These are phyloP conservation scores for Nosema granulosis DNA, from an alignment of 371 early-diverging fungal species.

Conservation along the genomic window DNA sequence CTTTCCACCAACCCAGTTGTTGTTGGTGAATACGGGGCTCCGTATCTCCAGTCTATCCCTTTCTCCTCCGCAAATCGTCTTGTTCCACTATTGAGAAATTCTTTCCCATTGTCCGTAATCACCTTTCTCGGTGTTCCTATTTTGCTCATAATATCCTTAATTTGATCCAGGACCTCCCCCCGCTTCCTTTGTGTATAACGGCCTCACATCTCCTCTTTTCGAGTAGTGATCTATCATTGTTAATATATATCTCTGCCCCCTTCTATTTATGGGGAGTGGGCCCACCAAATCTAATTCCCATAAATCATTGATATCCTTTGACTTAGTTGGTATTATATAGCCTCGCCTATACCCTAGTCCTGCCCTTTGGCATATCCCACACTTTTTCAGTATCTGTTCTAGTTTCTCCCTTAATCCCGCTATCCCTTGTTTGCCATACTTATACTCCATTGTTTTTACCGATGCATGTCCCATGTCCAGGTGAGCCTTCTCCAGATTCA, in stretches of 20 bases:
- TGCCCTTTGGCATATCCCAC: constrained; percentile 9
- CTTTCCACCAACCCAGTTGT: constrained; percentile 1
- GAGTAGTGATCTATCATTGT: constrained; percentile 19
- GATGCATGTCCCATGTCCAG: constrained; percentile 17
- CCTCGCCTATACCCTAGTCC: not conserved
- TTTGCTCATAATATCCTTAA: not conserved
- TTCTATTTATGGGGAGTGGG: not conserved
- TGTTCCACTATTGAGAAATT: not conserved
- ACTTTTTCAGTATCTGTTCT: not conserved
- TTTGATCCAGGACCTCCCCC: not conserved
- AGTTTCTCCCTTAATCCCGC: not conserved
- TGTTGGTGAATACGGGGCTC: not conserved
- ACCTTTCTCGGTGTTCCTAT: constrained; percentile 1
- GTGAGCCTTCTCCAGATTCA: not conserved
- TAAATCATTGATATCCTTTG: not conserved
- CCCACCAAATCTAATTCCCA: constrained; percentile 37
- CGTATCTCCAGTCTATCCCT: not conserved
- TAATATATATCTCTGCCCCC: constrained; percentile 1
- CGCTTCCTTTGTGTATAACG: constrained; percentile 3
- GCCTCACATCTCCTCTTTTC: not conserved
- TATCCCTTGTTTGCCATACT: not conserved
- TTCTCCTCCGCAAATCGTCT: not conserved
- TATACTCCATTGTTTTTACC: constrained; percentile 13
- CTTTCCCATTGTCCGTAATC: constrained; percentile 16
- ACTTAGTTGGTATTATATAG: not conserved